Conservation (phyloP, 805 yeast genomes). For the Torulaspora gathmanii region DNA sequence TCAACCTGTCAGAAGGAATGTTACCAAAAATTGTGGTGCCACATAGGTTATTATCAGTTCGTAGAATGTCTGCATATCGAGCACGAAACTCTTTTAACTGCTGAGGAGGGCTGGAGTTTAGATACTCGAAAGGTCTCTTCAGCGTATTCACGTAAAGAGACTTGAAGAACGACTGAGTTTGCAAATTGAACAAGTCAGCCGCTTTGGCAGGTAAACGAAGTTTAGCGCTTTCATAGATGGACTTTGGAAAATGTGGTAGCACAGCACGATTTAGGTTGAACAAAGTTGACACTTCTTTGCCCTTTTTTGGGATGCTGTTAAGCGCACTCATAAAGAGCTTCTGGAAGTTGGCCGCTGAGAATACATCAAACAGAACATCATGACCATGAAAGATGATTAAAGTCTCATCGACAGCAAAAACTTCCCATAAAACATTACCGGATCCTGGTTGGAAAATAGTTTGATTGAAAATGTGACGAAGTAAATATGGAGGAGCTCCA, state of each 20-base stretch:
- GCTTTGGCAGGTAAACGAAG: constrained; percentile 26
- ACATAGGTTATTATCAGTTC: constrained; percentile 19
- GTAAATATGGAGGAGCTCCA: constrained; percentile 29
- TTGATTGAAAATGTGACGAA: constrained; percentile 29
- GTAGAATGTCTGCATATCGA: constrained; percentile 12
- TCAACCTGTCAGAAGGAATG: constrained; percentile 16
- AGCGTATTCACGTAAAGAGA: constrained; percentile 22
- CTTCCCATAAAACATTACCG: constrained; percentile 27
- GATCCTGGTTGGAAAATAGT: constrained; percentile 21
- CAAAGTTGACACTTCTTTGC: constrained; percentile 2
- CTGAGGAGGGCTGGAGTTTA: constrained; percentile 14
- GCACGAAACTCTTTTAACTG: constrained; percentile 10
- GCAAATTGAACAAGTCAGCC: constrained; percentile 24
- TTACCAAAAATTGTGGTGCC: constrained; percentile 31
- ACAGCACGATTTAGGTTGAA: constrained; percentile 3
- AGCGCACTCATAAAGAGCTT: constrained; percentile 22
- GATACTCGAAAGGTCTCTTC: constrained; percentile 25
- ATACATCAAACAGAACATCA: constrained; percentile 31
- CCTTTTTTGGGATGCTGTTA: constrained; percentile 9
- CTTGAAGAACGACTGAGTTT: constrained; percentile 30
- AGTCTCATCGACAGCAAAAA: constrained; percentile 27
- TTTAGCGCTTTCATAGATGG: constrained; percentile 28
- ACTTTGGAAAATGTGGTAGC: constrained; percentile 18
- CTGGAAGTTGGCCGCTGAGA: constrained; percentile 32
- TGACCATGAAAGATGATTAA: constrained; percentile 32